Base-by-base conservation (phyloP, 179 eudicot species). In the Beta macrorhiza region DNA sequence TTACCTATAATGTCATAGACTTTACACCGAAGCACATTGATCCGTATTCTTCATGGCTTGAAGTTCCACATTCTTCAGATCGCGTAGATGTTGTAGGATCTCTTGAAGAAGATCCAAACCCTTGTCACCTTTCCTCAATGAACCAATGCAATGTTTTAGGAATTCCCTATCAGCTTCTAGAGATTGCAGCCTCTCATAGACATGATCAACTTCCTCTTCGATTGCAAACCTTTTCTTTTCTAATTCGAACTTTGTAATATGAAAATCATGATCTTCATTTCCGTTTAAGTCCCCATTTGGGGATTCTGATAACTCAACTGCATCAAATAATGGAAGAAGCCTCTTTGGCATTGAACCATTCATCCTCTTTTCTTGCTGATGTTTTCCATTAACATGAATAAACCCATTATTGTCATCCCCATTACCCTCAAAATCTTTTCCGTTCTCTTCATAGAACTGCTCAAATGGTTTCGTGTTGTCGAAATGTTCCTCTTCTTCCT, bases 241-340 rank as follows among this genome's bases (percentile, higher is more conserved):
- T 37, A 82, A 65, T 69, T 85, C 90, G 14, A 81, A 85, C 64
- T 85, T 87, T 4, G 85, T 73, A 29, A 69, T 16, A 29, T 79
- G 73, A 72, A 81, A 82, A 52, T 76, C 82, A 15, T 83, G 83
- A 12, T 78, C 83, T 57, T 78, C 90, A 73, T 80, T 85, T 17
- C 79, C 84, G 51, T 79, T 61, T 14, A 56, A n/a, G n/a, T 59
- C 74, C 22, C 81, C 84, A 68, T 82, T 79, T 7, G 84, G 80
- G 2, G 83, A 84, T 3, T 85, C 87, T n/a, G 56, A 70, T 32
- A 80, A 76, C 56, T 90, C 92, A 71, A 83, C 83, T 42, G 90
- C 92, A 79, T 93, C 92, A 45, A 91, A 93, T 61, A 93, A 56
- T 32, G 78, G 86, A 63, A 95, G 98, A 80, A 90, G 92, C 44